phyloP scores from a whole-genome alignment of 805 yeast species.

The Lipomyces lipofer region DNA sequence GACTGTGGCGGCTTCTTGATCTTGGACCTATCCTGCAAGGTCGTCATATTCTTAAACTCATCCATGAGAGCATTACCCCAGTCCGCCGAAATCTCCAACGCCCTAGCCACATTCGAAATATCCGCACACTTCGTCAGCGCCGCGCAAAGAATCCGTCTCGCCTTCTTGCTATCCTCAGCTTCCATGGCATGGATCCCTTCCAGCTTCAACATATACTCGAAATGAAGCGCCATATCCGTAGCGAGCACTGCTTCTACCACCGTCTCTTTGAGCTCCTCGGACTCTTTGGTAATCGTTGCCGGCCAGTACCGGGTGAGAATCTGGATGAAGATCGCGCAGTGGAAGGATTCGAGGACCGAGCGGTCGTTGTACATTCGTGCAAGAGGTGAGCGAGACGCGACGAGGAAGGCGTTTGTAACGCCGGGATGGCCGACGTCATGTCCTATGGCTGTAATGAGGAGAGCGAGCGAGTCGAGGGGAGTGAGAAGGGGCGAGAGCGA shows the following conservation, averaged over 20 bases:
- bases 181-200: not conserved
- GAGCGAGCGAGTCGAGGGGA: constrained; percentile 54
- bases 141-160: constrained; percentile 52
- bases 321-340: constrained; percentile 61
- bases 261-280: constrained; percentile 31
- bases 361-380: constrained; percentile 60
- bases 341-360: constrained; percentile 82
- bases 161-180: not conserved
- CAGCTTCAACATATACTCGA: constrained; percentile 57
- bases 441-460: constrained; percentile 82
- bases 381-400: constrained; percentile 59
- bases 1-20: too few relatives aligned
- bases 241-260: constrained; percentile 57
- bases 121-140: constrained; percentile 91
- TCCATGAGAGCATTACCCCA: constrained; percentile 83
- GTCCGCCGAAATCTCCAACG: constrained; percentile 68
- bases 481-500: constrained; percentile 26
- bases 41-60: constrained; percentile 70
- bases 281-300: constrained; percentile 26
- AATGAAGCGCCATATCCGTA: constrained; percentile 93
- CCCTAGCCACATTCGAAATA: constrained; percentile 88
- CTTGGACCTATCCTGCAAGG: constrained; percentile 48
- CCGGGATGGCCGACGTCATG: constrained; percentile 98
- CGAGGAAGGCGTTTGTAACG: constrained; percentile 74
- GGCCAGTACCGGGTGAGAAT: constrained; percentile 55